These are phyloP conservation scores for Aspergillus aculeatus DNA, from an alignment of 2,329 filamentous ascomycete species.

Conservation along the genomic window DNA sequence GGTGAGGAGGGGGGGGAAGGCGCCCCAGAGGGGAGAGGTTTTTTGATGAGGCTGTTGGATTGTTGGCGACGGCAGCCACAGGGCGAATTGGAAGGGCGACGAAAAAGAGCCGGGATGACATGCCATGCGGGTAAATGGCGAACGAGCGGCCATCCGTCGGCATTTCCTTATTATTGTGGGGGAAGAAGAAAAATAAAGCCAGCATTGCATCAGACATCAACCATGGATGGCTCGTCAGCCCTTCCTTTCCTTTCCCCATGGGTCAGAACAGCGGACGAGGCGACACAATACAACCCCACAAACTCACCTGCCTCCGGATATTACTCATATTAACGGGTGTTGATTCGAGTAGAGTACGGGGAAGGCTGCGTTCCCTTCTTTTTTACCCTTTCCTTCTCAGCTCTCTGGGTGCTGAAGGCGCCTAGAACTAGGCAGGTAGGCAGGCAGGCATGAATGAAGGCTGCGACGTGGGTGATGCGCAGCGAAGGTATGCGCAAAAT, in stretches of 20 bases:
- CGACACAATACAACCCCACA: background rate
- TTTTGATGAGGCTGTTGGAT: slow-evolving; percentile 9
- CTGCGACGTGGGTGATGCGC: background rate
- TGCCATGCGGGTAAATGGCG: slow-evolving; percentile 12
- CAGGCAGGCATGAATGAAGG: background rate
- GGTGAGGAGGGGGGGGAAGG: background rate
- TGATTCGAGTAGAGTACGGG: background rate
- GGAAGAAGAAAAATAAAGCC: slow-evolving; percentile 5
- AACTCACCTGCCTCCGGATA: background rate
- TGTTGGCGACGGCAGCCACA: slow-evolving; percentile 6
- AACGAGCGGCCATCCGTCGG: slow-evolving; percentile 2
- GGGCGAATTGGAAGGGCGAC: slow-evolving; percentile 17
- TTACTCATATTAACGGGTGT: background rate
- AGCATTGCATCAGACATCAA: slow-evolving; percentile 17
- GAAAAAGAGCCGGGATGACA: slow-evolving; percentile 26
- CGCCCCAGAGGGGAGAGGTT: background rate
- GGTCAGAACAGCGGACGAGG: slow-evolving; percentile 1
- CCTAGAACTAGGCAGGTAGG: background rate
- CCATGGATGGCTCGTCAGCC: slow-evolving; percentile 16
- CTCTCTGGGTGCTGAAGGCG: background rate
- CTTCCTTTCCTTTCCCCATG: background rate
- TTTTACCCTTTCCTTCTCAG: background rate
- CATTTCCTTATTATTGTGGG: slow-evolving; percentile 10
- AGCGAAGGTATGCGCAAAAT: background rate
- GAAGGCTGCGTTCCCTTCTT: background rate